A percentile compares a stretch with the other conserved stretches of the same genome.
These are phyloP conservation scores for Cucumis melo DNA, from an alignment of 306 rosid genomes.

Conservation along the genomic window DNA sequence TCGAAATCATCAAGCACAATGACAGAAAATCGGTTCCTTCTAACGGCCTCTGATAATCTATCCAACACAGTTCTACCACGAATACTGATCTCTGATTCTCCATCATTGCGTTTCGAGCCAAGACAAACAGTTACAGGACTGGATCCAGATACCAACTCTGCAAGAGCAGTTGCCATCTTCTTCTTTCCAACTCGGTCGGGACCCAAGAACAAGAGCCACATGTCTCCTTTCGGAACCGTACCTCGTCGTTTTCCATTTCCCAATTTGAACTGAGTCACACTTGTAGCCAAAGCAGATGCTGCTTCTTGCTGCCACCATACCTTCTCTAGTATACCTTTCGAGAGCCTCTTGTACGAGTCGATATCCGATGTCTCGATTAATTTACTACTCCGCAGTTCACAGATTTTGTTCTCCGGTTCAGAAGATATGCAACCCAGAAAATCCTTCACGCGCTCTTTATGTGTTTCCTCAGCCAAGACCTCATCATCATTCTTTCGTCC, in stretches of 20 bases:
- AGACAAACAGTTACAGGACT: constrained; percentile 48
- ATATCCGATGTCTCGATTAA: constrained; percentile 29
- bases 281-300: constrained; percentile 69
- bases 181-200: constrained; percentile 83
- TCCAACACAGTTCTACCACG: constrained; percentile 85
- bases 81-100: constrained; percentile 42
- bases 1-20: constrained; percentile 78
- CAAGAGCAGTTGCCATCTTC: constrained; percentile 84
- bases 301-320: constrained; percentile 99
- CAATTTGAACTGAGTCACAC: constrained; percentile 59
- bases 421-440: constrained; percentile 56
- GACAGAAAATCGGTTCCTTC: constrained; percentile 69
- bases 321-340: constrained; percentile 59
- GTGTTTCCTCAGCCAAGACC: constrained; percentile 22
- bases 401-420: constrained; percentile 45
- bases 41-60: constrained; percentile 64
- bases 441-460: constrained; percentile 45
- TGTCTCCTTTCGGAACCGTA: constrained; percentile 50
- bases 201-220: constrained; percentile 81
- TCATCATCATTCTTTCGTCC: constrained; percentile 46
- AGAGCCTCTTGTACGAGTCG: constrained; percentile 73
- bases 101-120: constrained; percentile 38
- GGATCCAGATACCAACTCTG: constrained; percentile 67
- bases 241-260: constrained; percentile 56
- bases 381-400: constrained; percentile 38